Percentiles rank a stretch among this genome's conserved stretches.
phyloP scores from a whole-genome alignment of 306 rosid genomes.

The Lathyrus oleraceus region DNA sequence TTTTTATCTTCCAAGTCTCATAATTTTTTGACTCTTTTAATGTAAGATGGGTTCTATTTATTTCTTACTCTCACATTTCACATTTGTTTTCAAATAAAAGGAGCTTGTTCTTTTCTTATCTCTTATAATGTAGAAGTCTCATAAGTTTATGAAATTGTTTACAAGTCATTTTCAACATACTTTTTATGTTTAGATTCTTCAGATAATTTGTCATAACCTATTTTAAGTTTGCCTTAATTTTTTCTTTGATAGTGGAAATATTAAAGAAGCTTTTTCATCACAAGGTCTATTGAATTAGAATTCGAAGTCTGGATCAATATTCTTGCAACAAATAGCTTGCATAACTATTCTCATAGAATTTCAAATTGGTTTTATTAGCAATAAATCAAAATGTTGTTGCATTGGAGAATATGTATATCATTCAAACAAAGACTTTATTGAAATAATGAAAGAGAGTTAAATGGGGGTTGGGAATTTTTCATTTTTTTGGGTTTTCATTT shows the following conservation, averaged over 20 bases:
- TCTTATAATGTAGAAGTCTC: background rate
- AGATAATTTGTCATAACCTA: background rate
- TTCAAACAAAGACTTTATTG: no score
- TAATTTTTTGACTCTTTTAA: conserved; percentile 39
- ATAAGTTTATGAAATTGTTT: background rate
- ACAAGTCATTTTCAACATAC: background rate
- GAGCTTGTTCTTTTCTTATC: conserved; percentile 4
- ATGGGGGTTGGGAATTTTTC: no score
- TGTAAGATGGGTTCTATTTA: conserved; percentile 28
- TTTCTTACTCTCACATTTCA: conserved; percentile 35
- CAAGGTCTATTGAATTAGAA: no score
- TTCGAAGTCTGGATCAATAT: no score
- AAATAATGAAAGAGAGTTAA: no score
- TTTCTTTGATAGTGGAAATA: background rate
- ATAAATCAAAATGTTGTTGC: no score
- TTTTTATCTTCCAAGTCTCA: conserved; percentile 29
- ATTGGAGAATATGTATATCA: no score
- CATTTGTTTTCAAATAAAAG: conserved; percentile 30
- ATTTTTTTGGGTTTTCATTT: no score
- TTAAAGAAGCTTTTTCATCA: background rate
- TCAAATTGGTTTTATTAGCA: no score
- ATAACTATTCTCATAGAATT: no score
- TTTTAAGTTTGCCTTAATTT: background rate
- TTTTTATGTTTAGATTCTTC: background rate
- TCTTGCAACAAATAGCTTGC: no score